Percentiles rank a stretch among this genome's conserved stretches.
These are phyloP conservation scores for Waitea zeae DNA, from an alignment of 1,284 basidiomycete species.

Conservation along the genomic window DNA sequence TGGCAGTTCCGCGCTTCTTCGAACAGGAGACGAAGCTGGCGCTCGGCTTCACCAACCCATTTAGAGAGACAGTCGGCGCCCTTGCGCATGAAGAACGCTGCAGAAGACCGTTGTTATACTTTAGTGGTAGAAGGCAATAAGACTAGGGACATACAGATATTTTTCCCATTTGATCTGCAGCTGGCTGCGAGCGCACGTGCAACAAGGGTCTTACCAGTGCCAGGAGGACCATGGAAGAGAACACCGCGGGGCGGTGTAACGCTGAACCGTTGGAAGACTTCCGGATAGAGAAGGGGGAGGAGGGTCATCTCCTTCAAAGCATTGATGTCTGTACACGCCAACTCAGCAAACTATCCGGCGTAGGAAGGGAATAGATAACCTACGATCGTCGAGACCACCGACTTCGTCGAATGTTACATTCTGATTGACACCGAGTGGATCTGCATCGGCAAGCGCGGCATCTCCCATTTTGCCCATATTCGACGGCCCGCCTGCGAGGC, in stretches of 20 bases:
- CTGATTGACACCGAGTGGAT: slow-evolving; percentile 88
- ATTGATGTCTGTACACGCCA: slow-evolving; percentile 61
- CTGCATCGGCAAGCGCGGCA: slow-evolving; percentile 82
- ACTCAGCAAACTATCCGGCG: slow-evolving; percentile 1
- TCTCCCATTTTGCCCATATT: slow-evolving; percentile 74
- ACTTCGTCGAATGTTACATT: slow-evolving; percentile 95
- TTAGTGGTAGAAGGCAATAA: slow-evolving; percentile 2
- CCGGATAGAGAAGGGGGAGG: slow-evolving; percentile 95
- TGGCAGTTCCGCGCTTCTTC: slow-evolving; percentile 90
- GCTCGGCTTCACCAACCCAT: slow-evolving; percentile 99
- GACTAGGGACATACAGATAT: slow-evolving; percentile 52
- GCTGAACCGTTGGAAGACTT: slow-evolving; percentile 99
- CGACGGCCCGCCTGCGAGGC: slow-evolving; percentile 52
- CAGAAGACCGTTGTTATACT: slow-evolving; percentile 4
- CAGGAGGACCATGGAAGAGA: slow-evolving; percentile 90
- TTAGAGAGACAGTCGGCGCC: slow-evolving; percentile 97
- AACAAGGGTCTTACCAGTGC: slow-evolving; percentile 98
- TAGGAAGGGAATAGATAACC: slow-evolving; percentile 14
- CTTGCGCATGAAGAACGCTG: slow-evolving; percentile 99
- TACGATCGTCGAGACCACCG: slow-evolving; percentile 90
- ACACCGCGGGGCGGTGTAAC: slow-evolving; percentile 99
- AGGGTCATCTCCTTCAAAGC: slow-evolving; percentile 98
- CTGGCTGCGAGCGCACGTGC: slow-evolving; percentile 95
- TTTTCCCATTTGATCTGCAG: slow-evolving; percentile 77
- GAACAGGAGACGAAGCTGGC: slow-evolving; percentile 89